Evolutionary conservation across 257 asterid genomes (phyloP), one percentile per base, ranked within the genome.

Genomic region (Mitragyna speciosa): DNA sequence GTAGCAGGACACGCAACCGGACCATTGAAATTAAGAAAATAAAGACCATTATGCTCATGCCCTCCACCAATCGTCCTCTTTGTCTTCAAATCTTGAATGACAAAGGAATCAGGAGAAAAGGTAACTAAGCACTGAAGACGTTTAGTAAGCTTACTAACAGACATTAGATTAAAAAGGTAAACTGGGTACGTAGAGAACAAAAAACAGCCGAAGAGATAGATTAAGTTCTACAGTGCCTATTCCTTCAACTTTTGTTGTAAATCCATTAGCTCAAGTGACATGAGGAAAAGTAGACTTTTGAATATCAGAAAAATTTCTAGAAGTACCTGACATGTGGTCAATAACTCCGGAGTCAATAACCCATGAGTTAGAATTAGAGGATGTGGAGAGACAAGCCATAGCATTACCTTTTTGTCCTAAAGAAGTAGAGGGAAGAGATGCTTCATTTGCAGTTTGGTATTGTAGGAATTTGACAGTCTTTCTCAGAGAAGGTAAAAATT

Each of bases 401-500:
- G n/a, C n/a, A n/a, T n/a, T 51, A 51, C 56, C 58, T 51, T 51
- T 51, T 51, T 51, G 58, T 51, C 20, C 22, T 51, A 51, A 12
- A 51, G 58, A 51, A 51, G 58, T 5, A 51, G 58, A 51, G 20
- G 3, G 20, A 51, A 51, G 58, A 51, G 56, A 49, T 49, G 56
- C 15, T 12, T 6, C 5, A 6, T 9, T 2, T 6, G n/a, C n/a
- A n/a, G n/a, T n/a, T n/a, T n/a, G n/a, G n/a, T n/a, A n/a, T n/a
- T n/a, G n/a, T n/a, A n/a, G 51, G 58, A 51, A 51, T 51, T 51
- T 51, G 5, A 12, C 58, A 51, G 5, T 15, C 58, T 51, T 51
- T 12, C 58, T 51, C 20, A 79, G 85, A 7, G 82, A 77, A 52
- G 54, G n/a, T n/a, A n/a, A n/a, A n/a, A n/a, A n/a, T n/a, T n/a